Evolutionary conservation across 176 grass and related monocot species (phyloP).

Genomic region (Rhipidocladum racemiflorum): DNA sequence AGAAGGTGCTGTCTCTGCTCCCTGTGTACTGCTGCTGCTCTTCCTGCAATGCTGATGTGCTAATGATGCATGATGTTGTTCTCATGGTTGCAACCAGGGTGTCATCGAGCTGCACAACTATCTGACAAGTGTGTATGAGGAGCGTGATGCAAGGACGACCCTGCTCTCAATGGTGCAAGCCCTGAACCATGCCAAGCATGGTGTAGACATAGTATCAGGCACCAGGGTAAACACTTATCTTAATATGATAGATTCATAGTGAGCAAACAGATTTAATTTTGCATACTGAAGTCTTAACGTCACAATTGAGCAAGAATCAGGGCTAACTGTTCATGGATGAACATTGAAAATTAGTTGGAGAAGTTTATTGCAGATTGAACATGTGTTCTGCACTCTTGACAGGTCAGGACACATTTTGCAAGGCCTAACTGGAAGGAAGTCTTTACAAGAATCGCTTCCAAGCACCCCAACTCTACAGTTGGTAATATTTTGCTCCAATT

Average conservation of each 20-base stretch:
- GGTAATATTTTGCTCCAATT: constrained; percentile 41
- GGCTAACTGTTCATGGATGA: background rate
- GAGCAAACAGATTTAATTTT: background rate
- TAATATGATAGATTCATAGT: background rate
- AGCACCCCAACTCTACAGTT: constrained; percentile 68
- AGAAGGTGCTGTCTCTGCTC: constrained; percentile 37
- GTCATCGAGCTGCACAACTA: constrained; percentile 92
- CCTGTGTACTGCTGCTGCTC: background rate
- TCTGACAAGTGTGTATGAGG: constrained; percentile 77
- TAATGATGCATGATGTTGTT: background rate
- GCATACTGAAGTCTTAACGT: background rate
- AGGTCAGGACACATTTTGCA: constrained; percentile 91
- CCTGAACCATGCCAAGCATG: constrained; percentile 85
- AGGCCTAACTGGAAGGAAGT: constrained; percentile 84
- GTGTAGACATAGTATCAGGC: constrained; percentile 73
- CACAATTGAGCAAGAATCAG: background rate
- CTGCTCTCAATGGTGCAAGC: constrained; percentile 78
- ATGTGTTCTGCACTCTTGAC: background rate
- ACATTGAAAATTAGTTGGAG: background rate
- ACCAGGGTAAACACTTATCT: constrained; percentile 58
- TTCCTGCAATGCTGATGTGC: background rate
- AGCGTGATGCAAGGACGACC: constrained; percentile 65
- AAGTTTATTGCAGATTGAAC: background rate
- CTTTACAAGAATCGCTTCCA: constrained; percentile 57
- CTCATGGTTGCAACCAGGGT: constrained; percentile 40